phyloP scores from a whole-genome alignment of 2,329 filamentous ascomycete species.

The Curvularia verruculosa region DNA sequence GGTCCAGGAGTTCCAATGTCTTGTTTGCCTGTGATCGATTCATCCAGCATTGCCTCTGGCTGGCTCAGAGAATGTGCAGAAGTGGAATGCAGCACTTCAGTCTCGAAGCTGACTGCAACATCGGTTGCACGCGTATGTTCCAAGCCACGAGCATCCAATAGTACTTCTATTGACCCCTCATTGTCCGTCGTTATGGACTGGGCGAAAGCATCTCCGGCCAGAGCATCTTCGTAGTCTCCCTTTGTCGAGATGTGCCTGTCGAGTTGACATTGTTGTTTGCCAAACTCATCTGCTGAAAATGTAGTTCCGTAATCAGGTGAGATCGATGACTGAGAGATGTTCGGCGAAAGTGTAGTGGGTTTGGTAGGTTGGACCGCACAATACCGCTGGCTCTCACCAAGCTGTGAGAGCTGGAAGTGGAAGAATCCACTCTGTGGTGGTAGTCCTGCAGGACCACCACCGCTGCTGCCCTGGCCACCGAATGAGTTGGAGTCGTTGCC shows the following conservation, averaged over 20 bases:
- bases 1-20: background rate
- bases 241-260: conserved; percentile 26
- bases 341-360: conserved; percentile 18
- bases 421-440: conserved; percentile 33
- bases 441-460: conserved; percentile 19
- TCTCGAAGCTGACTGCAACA: background rate
- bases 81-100: background rate
- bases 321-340: conserved; percentile 14
- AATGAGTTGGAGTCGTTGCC: conserved; percentile 25
- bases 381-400: conserved; percentile 20
- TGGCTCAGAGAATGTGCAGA: background rate
- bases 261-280: conserved; percentile 12
- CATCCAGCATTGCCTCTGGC: background rate
- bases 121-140: conserved; percentile 3
- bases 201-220: conserved; percentile 47
- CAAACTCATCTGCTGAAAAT: background rate
- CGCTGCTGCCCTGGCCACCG: conserved; percentile 24
- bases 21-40: background rate
- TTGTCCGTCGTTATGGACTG: conserved; percentile 12
- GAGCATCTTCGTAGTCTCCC: conserved; percentile 30
- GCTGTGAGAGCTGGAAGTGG: conserved; percentile 42
- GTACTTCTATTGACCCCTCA: background rate
- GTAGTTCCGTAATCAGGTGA: conserved; percentile 1
- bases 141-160: background rate
- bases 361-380: conserved; percentile 19